A percentile compares a stretch with the other conserved stretches of the same genome.
phyloP scores from a whole-genome alignment of 108 stramenopile genomes.

The Pseudonitzschia pungens region DNA sequence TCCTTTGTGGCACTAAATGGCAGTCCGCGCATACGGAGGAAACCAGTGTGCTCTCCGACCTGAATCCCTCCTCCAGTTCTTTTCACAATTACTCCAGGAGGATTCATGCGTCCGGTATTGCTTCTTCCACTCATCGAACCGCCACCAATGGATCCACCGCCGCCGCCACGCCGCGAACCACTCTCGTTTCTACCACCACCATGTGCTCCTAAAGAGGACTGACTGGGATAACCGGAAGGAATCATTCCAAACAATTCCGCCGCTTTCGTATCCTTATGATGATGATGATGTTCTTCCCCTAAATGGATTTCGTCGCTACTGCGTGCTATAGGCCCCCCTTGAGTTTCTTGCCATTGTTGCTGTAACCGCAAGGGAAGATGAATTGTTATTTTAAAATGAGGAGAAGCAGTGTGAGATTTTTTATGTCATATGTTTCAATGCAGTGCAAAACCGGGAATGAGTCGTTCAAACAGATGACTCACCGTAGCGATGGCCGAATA shows the following conservation, averaged over 20 bases:
- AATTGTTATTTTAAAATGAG: background rate
- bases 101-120: slow-evolving; percentile 28
- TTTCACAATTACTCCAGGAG: slow-evolving; percentile 34
- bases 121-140: slow-evolving; percentile 35
- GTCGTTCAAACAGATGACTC: slow-evolving; percentile 29
- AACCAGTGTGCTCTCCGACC: slow-evolving; percentile 90
- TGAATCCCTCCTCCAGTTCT: slow-evolving; percentile 82
- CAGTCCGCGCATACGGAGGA: slow-evolving; percentile 89
- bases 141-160: slow-evolving; percentile 37
- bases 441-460: background rate
- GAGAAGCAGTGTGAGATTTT: background rate
- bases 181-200: slow-evolving; percentile 29
- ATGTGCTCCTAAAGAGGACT: slow-evolving; percentile 15
- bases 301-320: slow-evolving; percentile 22
- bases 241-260: slow-evolving; percentile 17
- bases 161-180: slow-evolving; percentile 23
- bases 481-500: slow-evolving; percentile 86
- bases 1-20: slow-evolving; percentile 89
- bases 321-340: slow-evolving; percentile 27
- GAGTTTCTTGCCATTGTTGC: slow-evolving; percentile 73
- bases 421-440: background rate
- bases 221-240: slow-evolving; percentile 13
- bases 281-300: slow-evolving; percentile 20
- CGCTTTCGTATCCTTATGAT: slow-evolving; percentile 2
- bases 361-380: slow-evolving; percentile 6